Percentiles rank a stretch among this genome's conserved stretches.
These are phyloP conservation scores for Nakataea oryzae DNA, from an alignment of 2,329 filamentous ascomycete species.

Conservation along the genomic window DNA sequence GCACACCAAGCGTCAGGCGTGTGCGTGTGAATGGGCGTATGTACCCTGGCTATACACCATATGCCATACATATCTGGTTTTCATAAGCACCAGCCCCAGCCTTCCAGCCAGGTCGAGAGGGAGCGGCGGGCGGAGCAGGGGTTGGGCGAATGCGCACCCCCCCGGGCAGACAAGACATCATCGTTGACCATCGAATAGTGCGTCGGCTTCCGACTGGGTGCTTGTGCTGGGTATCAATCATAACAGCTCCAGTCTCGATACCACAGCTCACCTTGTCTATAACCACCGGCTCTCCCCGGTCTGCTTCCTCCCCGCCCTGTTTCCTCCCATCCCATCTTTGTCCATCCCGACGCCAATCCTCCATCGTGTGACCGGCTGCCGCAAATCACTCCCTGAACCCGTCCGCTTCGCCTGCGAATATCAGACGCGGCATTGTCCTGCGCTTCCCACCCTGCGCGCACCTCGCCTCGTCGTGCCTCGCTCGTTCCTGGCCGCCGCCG, in stretches of 20 bases:
- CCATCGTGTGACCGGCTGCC: constrained; percentile 3
- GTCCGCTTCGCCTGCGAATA: background rate
- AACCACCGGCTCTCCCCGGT: background rate
- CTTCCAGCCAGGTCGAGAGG: background rate
- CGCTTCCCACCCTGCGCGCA: background rate
- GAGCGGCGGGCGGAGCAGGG: no score
- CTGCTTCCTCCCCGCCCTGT: constrained; percentile 1
- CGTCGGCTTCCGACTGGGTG: constrained; percentile 2
- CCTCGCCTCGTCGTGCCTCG: background rate
- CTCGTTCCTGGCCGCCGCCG: background rate
- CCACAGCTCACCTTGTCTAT: constrained; percentile 1
- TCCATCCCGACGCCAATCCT: constrained; percentile 3
- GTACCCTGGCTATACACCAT: background rate
- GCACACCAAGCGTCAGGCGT: background rate
- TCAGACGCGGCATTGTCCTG: constrained; percentile 4
- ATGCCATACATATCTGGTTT: background rate
- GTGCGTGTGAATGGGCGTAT: background rate
- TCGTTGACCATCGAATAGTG: background rate
- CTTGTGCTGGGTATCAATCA: constrained; percentile 3
- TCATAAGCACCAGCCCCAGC: background rate
- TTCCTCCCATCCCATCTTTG: constrained; percentile 1
- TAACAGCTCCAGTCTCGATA: constrained; percentile 4
- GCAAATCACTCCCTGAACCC: constrained; percentile 2
- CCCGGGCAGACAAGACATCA: constrained; percentile 1
- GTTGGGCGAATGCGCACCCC: background rate